Conservation (phyloP, 73 alveolate species). For the Paramecium octaurelia region DNA sequence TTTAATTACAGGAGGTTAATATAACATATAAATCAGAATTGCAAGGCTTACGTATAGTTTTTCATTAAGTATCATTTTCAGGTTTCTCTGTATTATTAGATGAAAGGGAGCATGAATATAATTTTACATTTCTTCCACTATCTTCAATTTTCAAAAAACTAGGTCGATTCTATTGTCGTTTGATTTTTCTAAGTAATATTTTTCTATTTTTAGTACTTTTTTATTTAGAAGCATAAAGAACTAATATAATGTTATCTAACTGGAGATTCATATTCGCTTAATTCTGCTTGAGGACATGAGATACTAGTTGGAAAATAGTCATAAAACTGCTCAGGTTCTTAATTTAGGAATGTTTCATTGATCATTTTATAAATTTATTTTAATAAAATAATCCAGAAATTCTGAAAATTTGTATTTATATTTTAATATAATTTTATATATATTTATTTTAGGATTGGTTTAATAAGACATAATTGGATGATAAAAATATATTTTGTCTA, state of each 20-base stretch:
- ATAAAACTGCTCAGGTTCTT: not conserved
- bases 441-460: not conserved
- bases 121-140: not conserved
- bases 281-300: not conserved
- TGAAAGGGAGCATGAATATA: not conserved
- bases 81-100: not conserved
- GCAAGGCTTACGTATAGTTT: not conserved
- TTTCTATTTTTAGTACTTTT: constrained; percentile 10
- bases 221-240: not conserved
- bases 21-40: not conserved
- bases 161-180: not conserved
- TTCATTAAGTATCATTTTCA: not conserved
- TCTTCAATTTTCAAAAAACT: not conserved
- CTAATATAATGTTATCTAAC: not conserved
- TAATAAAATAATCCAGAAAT: not conserved
- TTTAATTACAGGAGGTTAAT: not conserved
- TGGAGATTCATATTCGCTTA: not conserved
- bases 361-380: not conserved
- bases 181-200: not conserved
- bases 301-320: not conserved
- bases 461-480: not conserved
- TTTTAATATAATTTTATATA: not conserved
- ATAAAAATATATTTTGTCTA: too few species aligned
- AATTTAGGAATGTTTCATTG: not conserved
- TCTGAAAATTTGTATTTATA: not conserved